Percentiles rank a stretch among this genome's conserved stretches.
phyloP scores from a whole-genome alignment of 2,329 filamentous ascomycete species.

The Beauveria rudraprayagi region DNA sequence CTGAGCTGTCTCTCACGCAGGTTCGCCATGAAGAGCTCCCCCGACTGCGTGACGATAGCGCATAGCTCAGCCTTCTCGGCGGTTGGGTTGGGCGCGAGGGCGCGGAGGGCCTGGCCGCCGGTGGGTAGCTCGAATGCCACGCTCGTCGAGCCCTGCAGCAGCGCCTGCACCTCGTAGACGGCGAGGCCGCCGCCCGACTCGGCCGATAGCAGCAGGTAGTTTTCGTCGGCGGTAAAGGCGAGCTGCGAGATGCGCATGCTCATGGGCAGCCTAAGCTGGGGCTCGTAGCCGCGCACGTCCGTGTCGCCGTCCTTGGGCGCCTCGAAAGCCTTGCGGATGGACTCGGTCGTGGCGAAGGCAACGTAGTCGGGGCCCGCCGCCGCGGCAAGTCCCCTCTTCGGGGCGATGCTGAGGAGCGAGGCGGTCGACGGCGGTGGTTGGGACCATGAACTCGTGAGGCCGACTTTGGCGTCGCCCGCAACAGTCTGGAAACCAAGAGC shows the following conservation, averaged over 20 bases:
- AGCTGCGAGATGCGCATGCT: slow-evolving; percentile 77
- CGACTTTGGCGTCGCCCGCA: slow-evolving; percentile 73
- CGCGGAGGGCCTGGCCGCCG: slow-evolving; percentile 63
- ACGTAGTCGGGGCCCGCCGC: slow-evolving; percentile 79
- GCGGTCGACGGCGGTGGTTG: slow-evolving; percentile 66
- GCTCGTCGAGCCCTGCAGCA: slow-evolving; percentile 59
- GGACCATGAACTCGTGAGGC: slow-evolving; percentile 72
- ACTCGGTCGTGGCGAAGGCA: slow-evolving; percentile 66
- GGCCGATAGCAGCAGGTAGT: slow-evolving; percentile 72
- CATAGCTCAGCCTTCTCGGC: slow-evolving; percentile 64
- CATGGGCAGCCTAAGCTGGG: slow-evolving; percentile 65
- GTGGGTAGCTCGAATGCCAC: slow-evolving; percentile 70
- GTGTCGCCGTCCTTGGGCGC: slow-evolving; percentile 49
- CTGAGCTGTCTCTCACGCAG: slow-evolving; percentile 61
- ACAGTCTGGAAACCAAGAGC: slow-evolving; percentile 74
- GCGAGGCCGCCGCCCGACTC: slow-evolving; percentile 74
- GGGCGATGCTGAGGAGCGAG: slow-evolving; percentile 77
- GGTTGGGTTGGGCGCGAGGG: slow-evolving; percentile 73
- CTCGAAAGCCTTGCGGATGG: slow-evolving; percentile 68
- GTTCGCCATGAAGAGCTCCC: slow-evolving; percentile 78
- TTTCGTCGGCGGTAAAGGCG: slow-evolving; percentile 84
- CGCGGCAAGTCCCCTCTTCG: slow-evolving; percentile 71
- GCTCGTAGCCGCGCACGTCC: slow-evolving; percentile 62
- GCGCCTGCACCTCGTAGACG: slow-evolving; percentile 66
- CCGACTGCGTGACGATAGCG: slow-evolving; percentile 71